Evolutionary conservation across 2,329 filamentous ascomycete genomes (phyloP).

Genomic region (Penicillium sp.): DNA sequence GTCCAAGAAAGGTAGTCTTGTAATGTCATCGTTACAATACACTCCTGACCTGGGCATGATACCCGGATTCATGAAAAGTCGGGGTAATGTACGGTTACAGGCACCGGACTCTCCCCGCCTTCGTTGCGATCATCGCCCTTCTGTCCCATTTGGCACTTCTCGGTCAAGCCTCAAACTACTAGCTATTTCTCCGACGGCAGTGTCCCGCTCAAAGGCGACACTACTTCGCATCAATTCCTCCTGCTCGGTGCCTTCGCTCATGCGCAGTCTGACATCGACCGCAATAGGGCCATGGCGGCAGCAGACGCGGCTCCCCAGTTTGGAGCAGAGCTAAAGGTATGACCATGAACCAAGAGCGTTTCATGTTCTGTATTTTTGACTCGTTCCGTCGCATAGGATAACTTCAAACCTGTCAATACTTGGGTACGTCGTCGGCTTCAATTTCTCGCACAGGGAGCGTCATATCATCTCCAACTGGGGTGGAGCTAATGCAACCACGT

Average conservation of each 20-base stretch:
- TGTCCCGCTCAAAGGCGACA: not conserved
- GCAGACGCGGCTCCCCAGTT: conserved; percentile 82
- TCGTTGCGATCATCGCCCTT: conserved; percentile 8
- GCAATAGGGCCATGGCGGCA: conserved; percentile 65
- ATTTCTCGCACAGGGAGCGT: conserved; percentile 13
- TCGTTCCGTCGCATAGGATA: conserved; percentile 64
- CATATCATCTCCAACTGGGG: conserved; percentile 8
- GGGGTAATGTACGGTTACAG: conserved; percentile 21
- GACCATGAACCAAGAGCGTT: not conserved
- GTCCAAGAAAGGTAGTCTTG: conserved; percentile 3
- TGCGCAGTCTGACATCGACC: conserved; percentile 24
- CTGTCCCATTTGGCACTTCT: conserved; percentile 4
- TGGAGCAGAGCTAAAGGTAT: conserved; percentile 88
- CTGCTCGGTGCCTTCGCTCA: conserved; percentile 14
- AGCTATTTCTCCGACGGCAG: not conserved
- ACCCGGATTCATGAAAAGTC: not conserved
- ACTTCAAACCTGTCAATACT: conserved; percentile 88
- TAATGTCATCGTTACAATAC: conserved; percentile 4
- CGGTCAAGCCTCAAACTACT: not conserved
- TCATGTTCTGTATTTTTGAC: not conserved
- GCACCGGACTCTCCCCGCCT: conserved; percentile 23
- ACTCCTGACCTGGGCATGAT: not conserved
- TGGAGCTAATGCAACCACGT: conserved; percentile 20
- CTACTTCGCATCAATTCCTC: not conserved
- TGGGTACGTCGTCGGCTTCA: conserved; percentile 59